These are phyloP conservation scores for Sarocladium strictum DNA, from an alignment of 2,329 filamentous ascomycete genomes.

Conservation along the genomic window DNA sequence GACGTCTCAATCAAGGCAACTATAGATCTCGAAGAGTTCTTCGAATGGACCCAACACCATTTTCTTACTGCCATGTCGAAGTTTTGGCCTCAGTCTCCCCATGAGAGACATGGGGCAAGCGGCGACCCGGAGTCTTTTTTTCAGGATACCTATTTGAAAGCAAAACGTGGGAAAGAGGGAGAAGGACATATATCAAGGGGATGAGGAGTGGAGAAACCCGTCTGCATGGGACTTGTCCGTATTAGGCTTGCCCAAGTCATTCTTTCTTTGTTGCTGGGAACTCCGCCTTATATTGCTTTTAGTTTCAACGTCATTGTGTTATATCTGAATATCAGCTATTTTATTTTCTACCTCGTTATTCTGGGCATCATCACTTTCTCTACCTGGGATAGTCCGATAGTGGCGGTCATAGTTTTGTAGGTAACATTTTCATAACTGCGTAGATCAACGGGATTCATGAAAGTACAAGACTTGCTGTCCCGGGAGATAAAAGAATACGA, in stretches of 20 bases:
- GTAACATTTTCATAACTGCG: no score
- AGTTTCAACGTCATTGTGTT: neutral
- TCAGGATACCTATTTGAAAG: conserved; percentile 9
- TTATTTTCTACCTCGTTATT: no score
- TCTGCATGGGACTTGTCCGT: neutral
- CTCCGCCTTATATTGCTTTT: neutral
- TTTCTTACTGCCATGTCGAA: neutral
- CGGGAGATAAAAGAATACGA: neutral
- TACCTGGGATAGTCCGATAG: neutral
- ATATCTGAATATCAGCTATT: conserved; percentile 4
- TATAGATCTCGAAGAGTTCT: neutral
- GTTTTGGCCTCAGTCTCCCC: neutral
- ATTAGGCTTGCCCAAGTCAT: neutral
- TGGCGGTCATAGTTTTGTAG: no score
- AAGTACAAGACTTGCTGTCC: no score
- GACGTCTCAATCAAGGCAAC: no score
- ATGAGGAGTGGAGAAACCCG: neutral
- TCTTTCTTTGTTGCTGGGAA: neutral
- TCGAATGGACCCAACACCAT: neutral
- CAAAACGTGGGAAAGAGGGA: neutral
- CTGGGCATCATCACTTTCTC: neutral
- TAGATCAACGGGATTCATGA: no score
- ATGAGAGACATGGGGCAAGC: neutral
- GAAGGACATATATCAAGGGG: neutral
- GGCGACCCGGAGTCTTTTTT: neutral